A percentile compares a stretch with the other conserved stretches of the same genome.
phyloP scores from a whole-genome alignment of 495 filamentous ascomycete genomes.

The Penicillium pancosmium region DNA sequence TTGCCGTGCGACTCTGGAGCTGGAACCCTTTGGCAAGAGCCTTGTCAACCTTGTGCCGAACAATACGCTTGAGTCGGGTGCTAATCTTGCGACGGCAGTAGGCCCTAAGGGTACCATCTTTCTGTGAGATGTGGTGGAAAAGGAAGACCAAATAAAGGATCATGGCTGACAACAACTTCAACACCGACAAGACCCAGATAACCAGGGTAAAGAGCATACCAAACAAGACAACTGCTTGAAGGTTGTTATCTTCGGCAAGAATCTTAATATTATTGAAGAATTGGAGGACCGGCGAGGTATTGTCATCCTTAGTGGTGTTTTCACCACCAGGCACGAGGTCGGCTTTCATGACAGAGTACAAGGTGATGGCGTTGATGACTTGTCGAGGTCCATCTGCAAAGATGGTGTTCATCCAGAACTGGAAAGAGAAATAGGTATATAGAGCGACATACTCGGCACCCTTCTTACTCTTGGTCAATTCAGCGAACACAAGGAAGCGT shows the following conservation, averaged over 20 bases:
- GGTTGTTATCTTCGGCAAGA: conserved; percentile 68
- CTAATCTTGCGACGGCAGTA: conserved; percentile 93
- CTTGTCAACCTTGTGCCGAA: conserved; percentile 79
- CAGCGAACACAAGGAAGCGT: conserved; percentile 89
- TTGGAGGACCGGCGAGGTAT: conserved; percentile 51
- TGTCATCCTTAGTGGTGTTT: conserved; percentile 52
- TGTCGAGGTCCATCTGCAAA: conserved; percentile 91
- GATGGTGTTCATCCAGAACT: conserved; percentile 86
- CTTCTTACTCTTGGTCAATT: conserved; percentile 88
- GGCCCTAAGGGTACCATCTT: conserved; percentile 74
- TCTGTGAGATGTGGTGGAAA: conserved; percentile 81
- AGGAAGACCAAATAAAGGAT: conserved; percentile 85
- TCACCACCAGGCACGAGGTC: conserved; percentile 65
- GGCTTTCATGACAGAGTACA: conserved; percentile 75
- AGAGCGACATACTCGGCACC: conserved; percentile 89
- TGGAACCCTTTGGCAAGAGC: conserved; percentile 75
- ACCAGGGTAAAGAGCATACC: conserved; percentile 91
- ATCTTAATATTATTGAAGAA: conserved; percentile 78
- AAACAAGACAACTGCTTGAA: conserved; percentile 77
- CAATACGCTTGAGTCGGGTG: conserved; percentile 75
- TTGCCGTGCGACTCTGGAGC: conserved; percentile 59
- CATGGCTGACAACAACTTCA: conserved; percentile 71
- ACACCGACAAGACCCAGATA: conserved; percentile 81
- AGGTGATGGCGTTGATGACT: conserved; percentile 82
- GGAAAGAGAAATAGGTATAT: conserved; percentile 92